Conservation (phyloP, 2,329 filamentous ascomycete species). For the Phialophora expanda region DNA sequence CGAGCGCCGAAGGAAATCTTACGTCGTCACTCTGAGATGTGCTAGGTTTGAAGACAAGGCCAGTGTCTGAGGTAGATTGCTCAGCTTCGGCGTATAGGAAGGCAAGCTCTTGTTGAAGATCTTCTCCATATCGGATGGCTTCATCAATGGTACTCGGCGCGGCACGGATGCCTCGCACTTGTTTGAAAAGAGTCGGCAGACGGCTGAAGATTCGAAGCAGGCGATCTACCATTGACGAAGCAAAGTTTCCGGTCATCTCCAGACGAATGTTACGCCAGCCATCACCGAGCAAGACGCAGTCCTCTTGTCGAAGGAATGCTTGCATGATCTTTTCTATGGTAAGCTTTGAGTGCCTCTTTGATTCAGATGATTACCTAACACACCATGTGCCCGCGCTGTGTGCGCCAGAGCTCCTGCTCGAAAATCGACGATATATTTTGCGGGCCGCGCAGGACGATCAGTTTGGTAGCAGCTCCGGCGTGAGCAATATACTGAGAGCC, state of each 20-base stretch:
- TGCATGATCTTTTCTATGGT: not conserved
- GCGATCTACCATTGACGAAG: conserved; percentile 4
- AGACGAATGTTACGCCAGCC: not conserved
- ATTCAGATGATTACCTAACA: not conserved
- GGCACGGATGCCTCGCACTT: not conserved
- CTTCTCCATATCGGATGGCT: not conserved
- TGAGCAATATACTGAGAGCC: conserved; percentile 5
- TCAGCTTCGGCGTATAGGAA: conserved; percentile 1
- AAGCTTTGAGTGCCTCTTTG: not conserved
- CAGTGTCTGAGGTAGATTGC: not conserved
- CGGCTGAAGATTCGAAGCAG: not conserved
- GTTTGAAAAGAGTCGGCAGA: conserved; percentile 6
- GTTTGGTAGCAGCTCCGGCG: not conserved
- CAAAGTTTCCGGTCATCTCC: not conserved
- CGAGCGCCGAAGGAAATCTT: not conserved
- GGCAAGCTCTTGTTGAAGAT: not conserved
- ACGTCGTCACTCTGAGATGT: not conserved
- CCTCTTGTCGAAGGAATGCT: conserved; percentile 10
- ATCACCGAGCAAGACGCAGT: conserved; percentile 5
- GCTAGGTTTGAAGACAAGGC: not conserved
- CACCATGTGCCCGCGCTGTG: conserved; percentile 5
- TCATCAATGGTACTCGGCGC: not conserved
- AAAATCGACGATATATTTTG: not conserved
- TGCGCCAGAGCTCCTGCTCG: conserved; percentile 2
- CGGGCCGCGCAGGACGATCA: conserved; percentile 1